Percentiles rank a stretch among this genome's conserved stretches.
phyloP scores from a whole-genome alignment of 2,329 filamentous ascomycete species.

The Sclerotinia glacialis region DNA sequence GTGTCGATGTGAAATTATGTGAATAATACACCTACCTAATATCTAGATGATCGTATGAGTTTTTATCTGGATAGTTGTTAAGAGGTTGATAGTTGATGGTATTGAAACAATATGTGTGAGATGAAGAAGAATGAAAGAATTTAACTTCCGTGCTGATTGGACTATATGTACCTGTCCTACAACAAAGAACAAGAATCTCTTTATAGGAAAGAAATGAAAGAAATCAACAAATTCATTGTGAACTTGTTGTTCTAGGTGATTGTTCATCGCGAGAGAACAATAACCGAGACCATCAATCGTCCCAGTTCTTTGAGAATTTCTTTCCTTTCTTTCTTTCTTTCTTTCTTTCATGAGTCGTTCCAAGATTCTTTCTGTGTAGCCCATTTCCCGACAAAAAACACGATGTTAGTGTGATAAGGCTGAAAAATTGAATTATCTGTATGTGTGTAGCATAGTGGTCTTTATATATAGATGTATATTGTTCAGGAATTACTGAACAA shows the following conservation, averaged over 20 bases:
- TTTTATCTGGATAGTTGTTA: not conserved
- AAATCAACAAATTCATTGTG: not conserved
- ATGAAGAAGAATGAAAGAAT: constrained; percentile 10
- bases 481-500: not conserved
- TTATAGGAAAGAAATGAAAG: not conserved
- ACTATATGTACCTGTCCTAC: not conserved
- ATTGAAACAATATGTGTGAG: not conserved
- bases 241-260: not conserved
- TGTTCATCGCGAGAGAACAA: not conserved
- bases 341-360: not conserved
- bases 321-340: not conserved
- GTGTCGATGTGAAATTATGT: not conserved
- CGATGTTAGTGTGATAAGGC: not conserved
- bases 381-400: not conserved
- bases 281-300: too few species aligned
- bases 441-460: not conserved
- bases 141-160: not conserved
- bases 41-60: not conserved
- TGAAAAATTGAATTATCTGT: not conserved
- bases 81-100: not conserved
- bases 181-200: not conserved
- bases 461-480: not conserved
- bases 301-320: not conserved
- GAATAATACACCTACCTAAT: not conserved
- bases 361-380: not conserved